Evolutionary conservation across 306 rosid species (phyloP).

Genomic region (Vicia faba): DNA sequence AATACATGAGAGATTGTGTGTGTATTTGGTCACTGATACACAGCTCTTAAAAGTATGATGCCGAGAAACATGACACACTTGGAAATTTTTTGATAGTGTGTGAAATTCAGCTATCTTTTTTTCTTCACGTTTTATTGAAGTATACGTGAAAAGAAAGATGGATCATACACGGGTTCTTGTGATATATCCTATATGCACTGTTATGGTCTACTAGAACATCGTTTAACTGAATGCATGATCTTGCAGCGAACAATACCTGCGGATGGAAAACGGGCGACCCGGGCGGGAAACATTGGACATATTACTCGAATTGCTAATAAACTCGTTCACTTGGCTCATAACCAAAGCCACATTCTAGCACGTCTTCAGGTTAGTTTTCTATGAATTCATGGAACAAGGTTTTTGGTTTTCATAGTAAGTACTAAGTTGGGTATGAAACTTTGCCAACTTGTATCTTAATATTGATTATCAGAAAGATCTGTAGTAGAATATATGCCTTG

Average conservation of each 20-base stretch:
- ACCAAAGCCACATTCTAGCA: slow-evolving; percentile 58
- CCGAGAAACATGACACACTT: neutral
- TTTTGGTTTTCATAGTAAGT: slow-evolving; percentile 24
- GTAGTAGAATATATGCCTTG: slow-evolving; percentile 11
- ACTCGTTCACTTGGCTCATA: slow-evolving; percentile 68
- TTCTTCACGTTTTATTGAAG: slow-evolving; percentile 20
- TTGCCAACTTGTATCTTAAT: neutral
- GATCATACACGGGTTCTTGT: slow-evolving; percentile 7
- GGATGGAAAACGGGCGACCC: slow-evolving; percentile 62
- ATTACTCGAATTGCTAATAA: slow-evolving; percentile 75
- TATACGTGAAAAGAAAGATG: slow-evolving; percentile 20
- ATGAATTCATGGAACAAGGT: neutral
- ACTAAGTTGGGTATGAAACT: neutral
- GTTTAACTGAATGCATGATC: slow-evolving; percentile 38
- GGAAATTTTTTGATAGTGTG: neutral
- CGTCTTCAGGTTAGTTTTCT: slow-evolving; percentile 72
- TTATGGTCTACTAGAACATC: slow-evolving; percentile 8
- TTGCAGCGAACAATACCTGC: slow-evolving; percentile 78
- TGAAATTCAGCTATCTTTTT: slow-evolving; percentile 26
- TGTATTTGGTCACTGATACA: slow-evolving; percentile 13
- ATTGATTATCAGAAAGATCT: slow-evolving; percentile 13
- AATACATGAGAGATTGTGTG: slow-evolving; percentile 19
- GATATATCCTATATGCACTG: slow-evolving; percentile 2
- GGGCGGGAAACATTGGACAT: slow-evolving; percentile 87
- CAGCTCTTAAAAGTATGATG: slow-evolving; percentile 19